Conservation (phyloP, 352 stramenopile species). For the Peronospora farinosa region DNA sequence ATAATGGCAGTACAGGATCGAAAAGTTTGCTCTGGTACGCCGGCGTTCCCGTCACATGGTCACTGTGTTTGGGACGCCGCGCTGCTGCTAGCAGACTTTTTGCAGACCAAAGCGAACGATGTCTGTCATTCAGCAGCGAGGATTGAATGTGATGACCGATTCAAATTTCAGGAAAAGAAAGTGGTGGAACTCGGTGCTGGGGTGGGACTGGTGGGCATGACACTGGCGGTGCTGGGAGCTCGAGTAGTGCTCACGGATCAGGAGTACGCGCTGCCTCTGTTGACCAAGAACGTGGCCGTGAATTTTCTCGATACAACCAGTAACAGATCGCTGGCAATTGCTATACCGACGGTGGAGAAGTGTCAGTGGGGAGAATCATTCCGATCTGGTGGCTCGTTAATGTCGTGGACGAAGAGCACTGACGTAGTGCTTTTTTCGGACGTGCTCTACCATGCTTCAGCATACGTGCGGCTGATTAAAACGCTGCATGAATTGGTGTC, state of each 20-base stretch:
- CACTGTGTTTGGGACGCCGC: slow-evolving; percentile 58
- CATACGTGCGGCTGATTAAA: slow-evolving; percentile 32
- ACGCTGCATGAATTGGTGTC: slow-evolving; percentile 30
- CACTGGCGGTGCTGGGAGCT: slow-evolving; percentile 36
- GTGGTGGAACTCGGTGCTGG: slow-evolving; percentile 43
- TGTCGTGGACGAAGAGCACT: slow-evolving; percentile 19
- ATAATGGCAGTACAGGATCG: slow-evolving; percentile 37
- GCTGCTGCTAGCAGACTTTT: slow-evolving; percentile 41
- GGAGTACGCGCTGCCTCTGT: slow-evolving; percentile 41
- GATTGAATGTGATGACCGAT: neutral
- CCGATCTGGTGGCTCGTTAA: slow-evolving; percentile 15
- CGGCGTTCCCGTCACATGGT: slow-evolving; percentile 41
- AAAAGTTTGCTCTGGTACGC: slow-evolving; percentile 28
- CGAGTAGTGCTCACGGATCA: slow-evolving; percentile 45
- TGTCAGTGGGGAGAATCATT: slow-evolving; percentile 40
- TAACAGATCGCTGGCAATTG: neutral
- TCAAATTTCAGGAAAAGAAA: slow-evolving; percentile 22
- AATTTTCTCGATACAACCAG: slow-evolving; percentile 26
- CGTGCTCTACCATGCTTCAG: slow-evolving; percentile 41
- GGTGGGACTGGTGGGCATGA: slow-evolving; percentile 48
- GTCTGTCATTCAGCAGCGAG: neutral
- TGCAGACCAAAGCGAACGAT: slow-evolving; percentile 22
- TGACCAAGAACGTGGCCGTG: slow-evolving; percentile 38
- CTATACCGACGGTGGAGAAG: slow-evolving; percentile 23
- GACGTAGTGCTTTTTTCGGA: slow-evolving; percentile 49